Base-by-base conservation (phyloP, 345 rosid genomes). In the Salix purpurea region DNA sequence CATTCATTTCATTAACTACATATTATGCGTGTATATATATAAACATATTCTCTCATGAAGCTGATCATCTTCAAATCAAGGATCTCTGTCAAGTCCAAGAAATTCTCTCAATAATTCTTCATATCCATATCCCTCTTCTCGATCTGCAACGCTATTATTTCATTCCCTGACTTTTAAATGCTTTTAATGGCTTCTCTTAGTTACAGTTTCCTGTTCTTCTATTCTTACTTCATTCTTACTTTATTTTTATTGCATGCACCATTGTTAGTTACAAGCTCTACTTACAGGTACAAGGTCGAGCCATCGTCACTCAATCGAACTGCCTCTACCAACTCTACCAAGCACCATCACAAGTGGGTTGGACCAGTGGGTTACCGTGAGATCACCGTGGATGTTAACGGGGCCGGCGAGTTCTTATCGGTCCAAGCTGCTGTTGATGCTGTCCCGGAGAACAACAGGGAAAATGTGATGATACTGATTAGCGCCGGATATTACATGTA, bases 351-450 rank as follows among this genome's bases (percentile, higher is more conserved):
- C 78, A 82, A 78, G 70, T 93, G 99, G 97, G 80, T 90, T 0
- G 96, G 93, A 44, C 99, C 99, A 1, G 74, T 86, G 76, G 97
- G 99, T 44, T 85, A 86, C 86, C 91, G 84, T 34, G 81, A 85
- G 61, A 91, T 95, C 85, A 89, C 91, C 6, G 97, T 95, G 44
- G 86, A 88, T 37, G 50, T 84, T 54, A 67, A 82, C 23, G 97
- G 99, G 52, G 84, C 80, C 13, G 88, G 90, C 6, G 84, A 89
- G 80, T 95, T 87, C 84, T 87, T 71, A 61, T 88, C 97, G 3
- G 94, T 95, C 37, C 99, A 95, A 76, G 97, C 86, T 7, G 99
- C 99, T 7, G 88, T 95, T 8, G 88, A 93, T 79, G 86, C 96
- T 46, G 83, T 95, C 42, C 90, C 90, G 16, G 87, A 77, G 77